Conservation (phyloP, 2,329 filamentous ascomycete species). For the Stagonosporopsis tanaceti region DNA sequence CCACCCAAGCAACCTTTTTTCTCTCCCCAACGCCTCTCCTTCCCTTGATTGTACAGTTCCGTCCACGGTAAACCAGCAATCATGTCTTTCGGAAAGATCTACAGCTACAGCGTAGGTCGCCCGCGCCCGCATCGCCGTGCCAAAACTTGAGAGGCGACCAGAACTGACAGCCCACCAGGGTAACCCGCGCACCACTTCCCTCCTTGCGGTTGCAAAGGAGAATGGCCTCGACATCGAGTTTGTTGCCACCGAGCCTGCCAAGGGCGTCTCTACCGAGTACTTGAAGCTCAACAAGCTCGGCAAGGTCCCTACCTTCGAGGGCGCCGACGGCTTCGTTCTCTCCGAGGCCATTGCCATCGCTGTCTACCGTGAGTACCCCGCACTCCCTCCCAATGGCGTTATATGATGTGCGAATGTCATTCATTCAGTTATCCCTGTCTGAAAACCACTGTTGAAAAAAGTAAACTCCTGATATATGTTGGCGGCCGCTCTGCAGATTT, state of each 20-base stretch:
- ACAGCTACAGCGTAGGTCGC: conserved; percentile 71
- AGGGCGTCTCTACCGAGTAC: conserved; percentile 77
- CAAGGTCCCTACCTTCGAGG: conserved; percentile 93
- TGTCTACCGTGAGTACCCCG: conserved; percentile 85
- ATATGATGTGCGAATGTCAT: conserved; percentile 72
- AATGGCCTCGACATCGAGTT: conserved; percentile 93
- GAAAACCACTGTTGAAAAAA: conserved; percentile 88
- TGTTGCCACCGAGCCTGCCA: conserved; percentile 72
- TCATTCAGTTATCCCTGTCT: conserved; percentile 80
- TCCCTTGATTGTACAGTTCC: conserved; percentile 42
- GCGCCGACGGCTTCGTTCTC: conserved; percentile 88
- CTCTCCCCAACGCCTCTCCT: conserved; percentile 30
- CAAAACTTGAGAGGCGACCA: conserved; percentile 2
- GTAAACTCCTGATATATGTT: conserved; percentile 78
- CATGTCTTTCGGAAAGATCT: conserved; percentile 98
- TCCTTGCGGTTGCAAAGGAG: conserved; percentile 95
- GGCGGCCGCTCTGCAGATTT: background rate
- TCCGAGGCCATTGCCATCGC: conserved; percentile 93
- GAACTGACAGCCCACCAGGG: conserved; percentile 61
- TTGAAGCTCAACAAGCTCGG: conserved; percentile 84
- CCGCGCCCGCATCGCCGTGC: conserved; percentile 1
- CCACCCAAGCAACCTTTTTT: conserved; percentile 39
- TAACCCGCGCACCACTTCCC: conserved; percentile 88
- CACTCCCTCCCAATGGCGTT: conserved; percentile 37
- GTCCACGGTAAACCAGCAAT: conserved; percentile 55